Conservation (phyloP, 441 rosid genomes). For the Metrosideros polymorpha region DNA sequence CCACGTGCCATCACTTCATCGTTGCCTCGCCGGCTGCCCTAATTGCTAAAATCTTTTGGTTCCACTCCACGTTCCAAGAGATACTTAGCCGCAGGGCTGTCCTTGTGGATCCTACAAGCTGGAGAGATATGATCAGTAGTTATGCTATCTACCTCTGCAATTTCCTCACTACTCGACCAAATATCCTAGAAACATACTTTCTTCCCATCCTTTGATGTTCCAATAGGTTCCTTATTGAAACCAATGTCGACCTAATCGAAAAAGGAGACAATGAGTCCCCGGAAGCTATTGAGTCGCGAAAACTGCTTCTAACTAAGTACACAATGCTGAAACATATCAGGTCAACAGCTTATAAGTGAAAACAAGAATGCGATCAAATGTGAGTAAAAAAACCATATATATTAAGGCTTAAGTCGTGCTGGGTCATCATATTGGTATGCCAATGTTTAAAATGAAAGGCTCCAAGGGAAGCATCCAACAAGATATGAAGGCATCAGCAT, state of each 20-base stretch:
- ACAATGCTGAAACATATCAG: too few relatives aligned
- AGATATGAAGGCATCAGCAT: background rate
- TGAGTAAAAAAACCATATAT: too few relatives aligned
- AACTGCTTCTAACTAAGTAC: too few relatives aligned
- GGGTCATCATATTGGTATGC: background rate
- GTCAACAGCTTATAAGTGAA: too few relatives aligned
- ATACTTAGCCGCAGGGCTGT: constrained; percentile 2
- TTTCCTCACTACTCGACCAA: constrained; percentile 54
- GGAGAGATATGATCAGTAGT: constrained; percentile 69
- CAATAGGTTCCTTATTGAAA: too few relatives aligned
- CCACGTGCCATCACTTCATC: constrained; percentile 1
- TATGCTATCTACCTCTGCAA: constrained; percentile 46
- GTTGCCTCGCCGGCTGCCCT: background rate
- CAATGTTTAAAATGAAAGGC: background rate
- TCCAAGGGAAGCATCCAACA: background rate
- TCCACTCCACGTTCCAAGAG: background rate
- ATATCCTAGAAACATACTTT: constrained; percentile 40
- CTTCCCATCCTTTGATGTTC: too few relatives aligned
- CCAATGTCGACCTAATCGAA: too few relatives aligned
- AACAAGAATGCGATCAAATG: too few relatives aligned
- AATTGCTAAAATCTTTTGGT: background rate
- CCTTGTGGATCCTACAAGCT: constrained; percentile 49
- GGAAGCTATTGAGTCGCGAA: too few relatives aligned
- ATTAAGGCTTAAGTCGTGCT: too few relatives aligned
- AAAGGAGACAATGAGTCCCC: too few relatives aligned